phyloP scores from a whole-genome alignment of 768 basidiomycete species.

The Leucocoprinus sp. region DNA sequence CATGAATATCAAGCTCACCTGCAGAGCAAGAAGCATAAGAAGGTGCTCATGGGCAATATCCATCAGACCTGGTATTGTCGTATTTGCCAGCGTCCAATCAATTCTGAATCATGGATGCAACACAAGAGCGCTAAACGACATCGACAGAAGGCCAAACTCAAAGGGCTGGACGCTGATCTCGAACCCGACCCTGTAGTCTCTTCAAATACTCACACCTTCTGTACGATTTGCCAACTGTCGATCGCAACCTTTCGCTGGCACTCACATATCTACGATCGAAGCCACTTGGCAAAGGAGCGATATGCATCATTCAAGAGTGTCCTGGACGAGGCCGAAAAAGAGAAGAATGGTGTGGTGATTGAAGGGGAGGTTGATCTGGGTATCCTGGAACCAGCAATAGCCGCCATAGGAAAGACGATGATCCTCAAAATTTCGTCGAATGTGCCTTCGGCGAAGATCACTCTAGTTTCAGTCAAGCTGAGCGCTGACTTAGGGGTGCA shows the following conservation, averaged over 20 bases:
- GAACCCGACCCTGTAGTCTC: constrained; percentile 17
- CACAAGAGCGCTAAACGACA: constrained; percentile 9
- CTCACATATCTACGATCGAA: constrained; percentile 20
- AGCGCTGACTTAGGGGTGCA: constrained; percentile 3
- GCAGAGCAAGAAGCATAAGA: constrained; percentile 2
- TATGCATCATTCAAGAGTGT: constrained; percentile 33
- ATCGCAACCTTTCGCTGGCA: constrained; percentile 23
- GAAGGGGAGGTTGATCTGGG: constrained; percentile 41
- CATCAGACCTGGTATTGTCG: constrained; percentile 22
- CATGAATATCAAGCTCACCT: constrained; percentile 23
- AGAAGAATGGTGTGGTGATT: constrained; percentile 44
- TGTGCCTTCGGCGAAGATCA: constrained; percentile 22
- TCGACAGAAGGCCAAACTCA: not conserved
- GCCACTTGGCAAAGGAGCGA: constrained; percentile 29
- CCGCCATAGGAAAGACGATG: constrained; percentile 16
- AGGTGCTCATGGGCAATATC: constrained; percentile 10
- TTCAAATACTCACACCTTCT: constrained; percentile 16
- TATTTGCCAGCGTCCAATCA: constrained; percentile 7
- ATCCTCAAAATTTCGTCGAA: constrained; percentile 21
- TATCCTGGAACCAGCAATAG: constrained; percentile 33
- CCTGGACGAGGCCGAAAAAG: constrained; percentile 44
- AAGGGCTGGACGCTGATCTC: not conserved
- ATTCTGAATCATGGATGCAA: not conserved
- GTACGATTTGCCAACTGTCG: constrained; percentile 22
- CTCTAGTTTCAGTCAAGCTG: constrained; percentile 14